Conservation (phyloP, 2,329 filamentous ascomycete species). For the Colletotrichum somersetense region DNA sequence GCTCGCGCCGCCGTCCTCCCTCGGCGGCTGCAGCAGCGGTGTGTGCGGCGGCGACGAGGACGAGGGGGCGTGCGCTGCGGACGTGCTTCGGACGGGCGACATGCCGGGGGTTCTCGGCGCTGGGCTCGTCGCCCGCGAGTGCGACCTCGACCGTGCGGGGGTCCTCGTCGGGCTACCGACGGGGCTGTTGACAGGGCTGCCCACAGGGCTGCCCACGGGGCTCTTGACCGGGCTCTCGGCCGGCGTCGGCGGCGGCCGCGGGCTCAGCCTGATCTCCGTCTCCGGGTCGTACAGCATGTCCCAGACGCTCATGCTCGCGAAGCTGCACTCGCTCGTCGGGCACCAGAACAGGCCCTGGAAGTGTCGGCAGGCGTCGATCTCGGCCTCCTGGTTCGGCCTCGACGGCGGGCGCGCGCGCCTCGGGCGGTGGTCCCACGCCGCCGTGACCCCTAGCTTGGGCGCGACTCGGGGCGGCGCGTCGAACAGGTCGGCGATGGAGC, state of each 20-base stretch:
- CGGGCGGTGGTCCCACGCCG: conserved; percentile 26
- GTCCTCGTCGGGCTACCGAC: conserved; percentile 13
- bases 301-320: conserved; percentile 41
- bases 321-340: conserved; percentile 38
- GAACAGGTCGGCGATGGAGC: conserved; percentile 40
- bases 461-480: conserved; percentile 37
- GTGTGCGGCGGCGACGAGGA: conserved; percentile 24
- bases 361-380: conserved; percentile 40
- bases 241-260: conserved; percentile 11
- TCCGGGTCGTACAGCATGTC: conserved; percentile 42
- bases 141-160: not conserved
- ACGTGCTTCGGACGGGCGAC: not conserved
- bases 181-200: not conserved
- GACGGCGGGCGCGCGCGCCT: conserved; percentile 28
- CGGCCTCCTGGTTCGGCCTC: conserved; percentile 37
- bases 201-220: not conserved
- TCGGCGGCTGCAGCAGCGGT: conserved; percentile 21
- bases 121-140: not conserved
- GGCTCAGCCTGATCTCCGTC: conserved; percentile 36
- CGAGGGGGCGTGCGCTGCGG: conserved; percentile 7
- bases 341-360: conserved; percentile 41
- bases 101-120: not conserved
- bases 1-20: not conserved
- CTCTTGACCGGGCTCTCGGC: not conserved
- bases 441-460: conserved; percentile 29